Conservation (phyloP, 2,329 filamentous ascomycete species). For the Ceratocystis diversiconidia region DNA sequence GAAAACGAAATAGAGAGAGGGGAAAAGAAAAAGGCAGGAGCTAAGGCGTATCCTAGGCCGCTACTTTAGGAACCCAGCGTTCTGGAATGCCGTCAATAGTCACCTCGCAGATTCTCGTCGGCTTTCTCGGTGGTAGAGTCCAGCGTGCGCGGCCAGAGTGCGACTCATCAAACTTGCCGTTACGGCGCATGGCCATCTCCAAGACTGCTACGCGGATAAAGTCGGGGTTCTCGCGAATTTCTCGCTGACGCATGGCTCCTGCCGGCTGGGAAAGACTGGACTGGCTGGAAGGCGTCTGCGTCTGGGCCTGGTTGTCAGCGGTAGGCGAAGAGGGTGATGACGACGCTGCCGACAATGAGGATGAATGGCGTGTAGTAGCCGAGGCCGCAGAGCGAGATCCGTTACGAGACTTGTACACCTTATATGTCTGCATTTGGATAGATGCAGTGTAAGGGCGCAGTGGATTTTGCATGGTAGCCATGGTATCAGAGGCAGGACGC, state of each 20-base stretch:
- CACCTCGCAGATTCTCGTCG: conserved; percentile 41
- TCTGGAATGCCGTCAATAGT: conserved; percentile 43
- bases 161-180: conserved; percentile 51
- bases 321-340: conserved; percentile 8
- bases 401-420: conserved; percentile 37
- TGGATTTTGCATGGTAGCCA: conserved; percentile 19
- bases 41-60: neutral
- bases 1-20: neutral
- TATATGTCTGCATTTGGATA: conserved; percentile 60
- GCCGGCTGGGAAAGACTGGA: conserved; percentile 29
- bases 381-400: conserved; percentile 22
- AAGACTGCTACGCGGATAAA: conserved; percentile 58
- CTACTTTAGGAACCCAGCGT: conserved; percentile 34
- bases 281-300: conserved; percentile 24
- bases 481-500: conserved; percentile 20
- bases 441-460: conserved; percentile 44
- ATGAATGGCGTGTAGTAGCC: conserved; percentile 24
- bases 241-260: conserved; percentile 43
- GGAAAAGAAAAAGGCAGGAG: neutral
- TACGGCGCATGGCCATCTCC: conserved; percentile 57
- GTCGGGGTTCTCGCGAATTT: conserved; percentile 55
- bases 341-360: conserved; percentile 24
- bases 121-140: conserved; percentile 51
- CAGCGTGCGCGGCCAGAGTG: conserved; percentile 53
- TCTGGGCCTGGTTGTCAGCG: conserved; percentile 20